Percentiles rank a stretch among this genome's conserved stretches.
Conservation (phyloP, 176 grass and related monocot species). For the Secale cereale region DNA sequence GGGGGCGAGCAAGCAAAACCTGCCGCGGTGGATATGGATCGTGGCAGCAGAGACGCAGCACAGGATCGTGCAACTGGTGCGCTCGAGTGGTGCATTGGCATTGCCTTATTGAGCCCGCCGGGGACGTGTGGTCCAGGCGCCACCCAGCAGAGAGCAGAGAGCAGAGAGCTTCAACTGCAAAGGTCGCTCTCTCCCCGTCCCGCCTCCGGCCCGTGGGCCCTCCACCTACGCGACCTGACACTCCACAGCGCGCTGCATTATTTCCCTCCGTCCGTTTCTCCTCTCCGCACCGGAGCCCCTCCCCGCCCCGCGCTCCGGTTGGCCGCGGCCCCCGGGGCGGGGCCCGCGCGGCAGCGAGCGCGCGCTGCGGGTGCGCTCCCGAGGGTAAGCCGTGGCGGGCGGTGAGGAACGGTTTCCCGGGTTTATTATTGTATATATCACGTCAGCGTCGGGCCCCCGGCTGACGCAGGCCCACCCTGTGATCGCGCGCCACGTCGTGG, state of each 20-base stretch:
- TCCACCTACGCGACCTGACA: background rate
- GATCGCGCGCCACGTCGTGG: background rate
- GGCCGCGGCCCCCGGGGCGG: rapidly evolving
- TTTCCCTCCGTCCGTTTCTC: background rate
- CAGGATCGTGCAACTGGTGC: background rate
- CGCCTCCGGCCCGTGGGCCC: background rate
- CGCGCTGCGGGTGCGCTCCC: rapidly evolving
- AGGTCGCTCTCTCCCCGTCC: background rate
- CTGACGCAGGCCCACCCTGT: constrained; percentile 33
- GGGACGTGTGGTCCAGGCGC: background rate
- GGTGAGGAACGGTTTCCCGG: background rate
- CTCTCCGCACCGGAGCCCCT: rapidly evolving
- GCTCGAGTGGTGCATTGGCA: background rate
- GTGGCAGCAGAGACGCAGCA: background rate
- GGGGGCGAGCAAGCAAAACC: background rate
- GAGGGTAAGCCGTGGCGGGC: constrained; percentile 39
- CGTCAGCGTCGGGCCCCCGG: background rate
- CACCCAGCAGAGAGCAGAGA: background rate
- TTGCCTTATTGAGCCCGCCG: background rate
- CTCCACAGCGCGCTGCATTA: background rate
- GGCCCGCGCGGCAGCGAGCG: rapidly evolving
- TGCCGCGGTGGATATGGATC: background rate
- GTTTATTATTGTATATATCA: background rate
- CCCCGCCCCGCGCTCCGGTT: background rate
- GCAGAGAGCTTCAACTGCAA: background rate